A percentile compares a stretch with the other conserved stretches of the same genome.
These are phyloP conservation scores for Debaryomyces robertsiae DNA, from an alignment of 1,139 yeast genomes.

Conservation along the genomic window DNA sequence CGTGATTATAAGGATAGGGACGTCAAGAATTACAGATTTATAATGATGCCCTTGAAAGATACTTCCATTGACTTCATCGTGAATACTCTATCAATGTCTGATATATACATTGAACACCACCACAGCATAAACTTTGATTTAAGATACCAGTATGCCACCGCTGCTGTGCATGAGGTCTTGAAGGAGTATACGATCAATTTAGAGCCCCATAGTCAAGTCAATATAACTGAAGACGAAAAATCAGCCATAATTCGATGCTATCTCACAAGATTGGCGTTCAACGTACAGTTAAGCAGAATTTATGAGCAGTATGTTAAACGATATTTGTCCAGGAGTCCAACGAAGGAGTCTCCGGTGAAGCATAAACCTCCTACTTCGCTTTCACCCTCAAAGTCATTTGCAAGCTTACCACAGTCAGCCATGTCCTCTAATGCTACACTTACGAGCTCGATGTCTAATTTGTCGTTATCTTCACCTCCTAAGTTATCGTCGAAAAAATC, in stretches of 20 bases:
- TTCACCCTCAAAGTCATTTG: slow-evolving; percentile 9
- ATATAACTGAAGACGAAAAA: slow-evolving; percentile 39
- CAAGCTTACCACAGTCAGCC: slow-evolving; percentile 2
- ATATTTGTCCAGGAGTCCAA: slow-evolving; percentile 13
- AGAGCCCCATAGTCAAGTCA: slow-evolving; percentile 11
- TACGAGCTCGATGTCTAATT: slow-evolving; percentile 4
- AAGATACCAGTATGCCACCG: slow-evolving; percentile 24
- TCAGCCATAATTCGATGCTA: slow-evolving; percentile 49
- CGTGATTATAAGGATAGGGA: slow-evolving; percentile 28
- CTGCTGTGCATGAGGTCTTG: slow-evolving; percentile 18
- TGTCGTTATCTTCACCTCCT: slow-evolving; percentile 14
- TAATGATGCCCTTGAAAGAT: slow-evolving; percentile 44
- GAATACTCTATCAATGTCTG: slow-evolving; percentile 26
- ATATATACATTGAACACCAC: slow-evolving; percentile 56
- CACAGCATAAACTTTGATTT: slow-evolving; percentile 15
- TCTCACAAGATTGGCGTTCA: slow-evolving; percentile 52
- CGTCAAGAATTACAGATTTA: slow-evolving; percentile 40
- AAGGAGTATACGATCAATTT: slow-evolving; percentile 22
- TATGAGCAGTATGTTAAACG: slow-evolving; percentile 36
- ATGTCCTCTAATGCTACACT: slow-evolving; percentile 5
- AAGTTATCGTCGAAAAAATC: slow-evolving; percentile 24
- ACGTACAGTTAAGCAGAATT: slow-evolving; percentile 64
- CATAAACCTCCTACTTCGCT: not conserved
- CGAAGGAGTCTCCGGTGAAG: not conserved
- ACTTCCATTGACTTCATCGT: slow-evolving; percentile 46